Evolutionary conservation across 2,329 filamentous ascomycete species (phyloP).

Genomic region (Plectosphaerella plurivora): DNA sequence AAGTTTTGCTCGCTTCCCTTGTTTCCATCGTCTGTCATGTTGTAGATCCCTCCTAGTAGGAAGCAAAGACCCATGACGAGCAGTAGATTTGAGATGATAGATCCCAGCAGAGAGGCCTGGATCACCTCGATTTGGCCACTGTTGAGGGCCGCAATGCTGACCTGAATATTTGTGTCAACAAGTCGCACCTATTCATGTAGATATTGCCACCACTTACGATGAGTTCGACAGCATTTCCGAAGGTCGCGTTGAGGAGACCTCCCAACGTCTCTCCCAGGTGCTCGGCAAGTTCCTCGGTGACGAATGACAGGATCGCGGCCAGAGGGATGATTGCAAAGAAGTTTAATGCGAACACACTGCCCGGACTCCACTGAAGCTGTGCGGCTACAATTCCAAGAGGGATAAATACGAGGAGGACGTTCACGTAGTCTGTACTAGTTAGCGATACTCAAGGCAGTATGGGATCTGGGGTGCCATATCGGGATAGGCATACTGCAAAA

Average conservation of each 20-base stretch:
- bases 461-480: neutral
- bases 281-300: slow-evolving; percentile 70
- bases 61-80: slow-evolving; percentile 82
- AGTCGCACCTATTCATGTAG: too few species aligned
- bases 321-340: slow-evolving; percentile 78
- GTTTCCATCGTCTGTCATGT: slow-evolving; percentile 52
- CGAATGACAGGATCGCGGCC: slow-evolving; percentile 69
- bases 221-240: slow-evolving; percentile 75
- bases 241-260: slow-evolving; percentile 71
- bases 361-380: slow-evolving; percentile 55
- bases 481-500: slow-evolving; percentile 47
- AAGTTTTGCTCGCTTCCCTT: slow-evolving; percentile 64
- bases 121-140: slow-evolving; percentile 90
- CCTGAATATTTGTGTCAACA: too few species aligned
- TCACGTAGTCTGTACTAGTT: slow-evolving; percentile 48
- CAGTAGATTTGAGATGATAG: slow-evolving; percentile 89
- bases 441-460: slow-evolving; percentile 3
- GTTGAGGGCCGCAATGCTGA: slow-evolving; percentile 84
- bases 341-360: slow-evolving; percentile 70
- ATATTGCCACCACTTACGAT: slow-evolving; percentile 39
- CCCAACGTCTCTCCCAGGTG: slow-evolving; percentile 71
- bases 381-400: slow-evolving; percentile 69
- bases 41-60: slow-evolving; percentile 66
- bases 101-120: slow-evolving; percentile 96
- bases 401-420: slow-evolving; percentile 69